Evolutionary conservation across 495 filamentous ascomycete species (phyloP).

Genomic region (Trichoderma erinaceum): DNA sequence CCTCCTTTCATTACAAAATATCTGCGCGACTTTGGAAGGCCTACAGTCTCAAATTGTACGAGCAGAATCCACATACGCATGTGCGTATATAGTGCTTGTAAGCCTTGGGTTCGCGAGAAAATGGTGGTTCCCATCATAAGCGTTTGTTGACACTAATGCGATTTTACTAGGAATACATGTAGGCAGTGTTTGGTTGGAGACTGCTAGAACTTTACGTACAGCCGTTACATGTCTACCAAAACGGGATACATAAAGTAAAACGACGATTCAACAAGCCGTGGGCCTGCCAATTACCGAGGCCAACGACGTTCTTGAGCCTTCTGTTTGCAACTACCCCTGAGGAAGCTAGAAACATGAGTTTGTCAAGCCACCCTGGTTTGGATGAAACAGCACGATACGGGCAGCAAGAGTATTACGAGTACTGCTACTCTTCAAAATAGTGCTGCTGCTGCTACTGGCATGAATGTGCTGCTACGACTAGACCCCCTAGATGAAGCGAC

Average conservation of each 20-base stretch:
- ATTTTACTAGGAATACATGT: no score
- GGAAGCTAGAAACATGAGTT: not conserved
- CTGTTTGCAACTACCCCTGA: conserved; percentile 1
- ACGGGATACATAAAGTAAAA: not conserved
- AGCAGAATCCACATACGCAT: not conserved
- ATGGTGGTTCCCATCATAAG: no score
- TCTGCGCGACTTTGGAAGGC: not conserved
- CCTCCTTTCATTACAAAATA: conserved; percentile 8
- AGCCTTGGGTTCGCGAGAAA: not conserved
- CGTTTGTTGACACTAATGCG: no score
- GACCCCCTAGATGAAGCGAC: not conserved
- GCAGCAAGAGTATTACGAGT: no score
- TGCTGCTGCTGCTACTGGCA: not conserved
- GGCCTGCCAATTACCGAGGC: conserved; percentile 7
- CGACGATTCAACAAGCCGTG: not conserved
- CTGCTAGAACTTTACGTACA: not conserved
- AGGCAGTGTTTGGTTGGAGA: no score
- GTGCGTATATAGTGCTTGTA: not conserved
- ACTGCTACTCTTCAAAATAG: not conserved
- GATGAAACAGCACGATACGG: not conserved
- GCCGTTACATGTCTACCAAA: not conserved
- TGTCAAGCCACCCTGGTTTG: conserved; percentile 8
- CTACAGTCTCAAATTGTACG: not conserved
- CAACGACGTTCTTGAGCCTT: not conserved
- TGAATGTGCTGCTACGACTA: not conserved